Evolutionary conservation across 345 rosid genomes (phyloP).

Genomic region (Turritis glabra): DNA sequence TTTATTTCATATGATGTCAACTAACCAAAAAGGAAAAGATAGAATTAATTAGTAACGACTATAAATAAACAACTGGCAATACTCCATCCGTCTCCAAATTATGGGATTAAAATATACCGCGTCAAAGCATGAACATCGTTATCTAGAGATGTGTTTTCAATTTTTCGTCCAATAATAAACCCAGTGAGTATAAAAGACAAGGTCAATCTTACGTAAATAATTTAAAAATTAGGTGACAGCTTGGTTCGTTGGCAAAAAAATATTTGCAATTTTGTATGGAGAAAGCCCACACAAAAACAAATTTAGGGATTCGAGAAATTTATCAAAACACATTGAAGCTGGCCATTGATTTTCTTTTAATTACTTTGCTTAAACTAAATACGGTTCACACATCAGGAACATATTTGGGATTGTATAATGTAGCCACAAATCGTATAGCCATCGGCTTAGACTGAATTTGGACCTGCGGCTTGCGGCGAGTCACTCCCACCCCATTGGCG

Average conservation of each 20-base stretch:
- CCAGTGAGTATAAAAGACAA: neutral
- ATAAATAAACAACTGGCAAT: too few relatives aligned
- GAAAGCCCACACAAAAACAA: too few relatives aligned
- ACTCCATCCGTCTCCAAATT: too few relatives aligned
- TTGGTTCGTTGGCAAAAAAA: neutral
- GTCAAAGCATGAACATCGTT: too few relatives aligned
- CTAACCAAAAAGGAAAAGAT: too few relatives aligned
- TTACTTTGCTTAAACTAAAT: neutral
- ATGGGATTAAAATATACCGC: too few relatives aligned
- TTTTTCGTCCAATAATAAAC: too few relatives aligned
- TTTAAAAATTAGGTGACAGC: neutral
- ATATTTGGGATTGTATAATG: neutral
- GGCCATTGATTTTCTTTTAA: neutral
- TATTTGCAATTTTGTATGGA: too few relatives aligned
- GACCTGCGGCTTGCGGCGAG: constrained; percentile 4
- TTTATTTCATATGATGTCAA: too few relatives aligned
- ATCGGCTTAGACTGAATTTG: constrained; percentile 1
- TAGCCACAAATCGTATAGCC: neutral
- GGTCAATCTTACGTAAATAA: neutral
- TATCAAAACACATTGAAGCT: neutral
- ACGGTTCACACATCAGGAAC: neutral
- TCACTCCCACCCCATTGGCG: constrained; percentile 25
- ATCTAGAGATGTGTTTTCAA: too few relatives aligned
- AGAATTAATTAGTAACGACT: too few relatives aligned
- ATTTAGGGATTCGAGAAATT: too few relatives aligned